Conservation (phyloP, 2,329 filamentous ascomycete genomes). For the Xylaria sp. region DNA sequence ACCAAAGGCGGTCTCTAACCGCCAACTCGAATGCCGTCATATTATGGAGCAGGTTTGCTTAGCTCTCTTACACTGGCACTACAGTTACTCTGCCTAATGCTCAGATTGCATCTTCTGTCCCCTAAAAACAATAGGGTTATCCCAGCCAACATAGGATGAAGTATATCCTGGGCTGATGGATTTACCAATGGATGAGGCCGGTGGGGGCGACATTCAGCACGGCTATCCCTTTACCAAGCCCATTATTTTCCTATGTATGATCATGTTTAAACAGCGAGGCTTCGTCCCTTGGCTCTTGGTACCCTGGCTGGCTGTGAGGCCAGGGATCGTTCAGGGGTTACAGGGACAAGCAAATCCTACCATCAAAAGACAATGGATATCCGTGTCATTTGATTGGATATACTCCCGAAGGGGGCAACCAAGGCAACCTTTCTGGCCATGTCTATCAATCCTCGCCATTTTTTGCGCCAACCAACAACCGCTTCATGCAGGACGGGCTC, state of each 20-base stretch:
- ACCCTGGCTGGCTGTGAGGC: neutral
- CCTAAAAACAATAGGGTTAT: neutral
- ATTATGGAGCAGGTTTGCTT: neutral
- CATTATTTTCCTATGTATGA: neutral
- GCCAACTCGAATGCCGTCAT: neutral
- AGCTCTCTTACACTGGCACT: neutral
- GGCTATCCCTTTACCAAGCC: neutral
- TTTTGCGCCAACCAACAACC: no score
- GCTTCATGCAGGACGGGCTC: no score
- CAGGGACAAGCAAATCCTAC: neutral
- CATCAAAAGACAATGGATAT: neutral
- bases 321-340: neutral
- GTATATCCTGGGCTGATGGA: neutral
- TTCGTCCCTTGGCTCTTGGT: neutral
- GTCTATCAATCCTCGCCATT: neutral
- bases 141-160: neutral
- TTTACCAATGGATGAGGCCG: neutral
- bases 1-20: neutral
- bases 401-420: neutral
- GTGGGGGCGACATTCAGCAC: neutral
- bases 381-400: neutral
- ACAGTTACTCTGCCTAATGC: no score
- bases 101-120: neutral
- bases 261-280: neutral
- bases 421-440: neutral